Evolutionary conservation across 805 yeast genomes (phyloP).

Genomic region (Monosporozyma aquatica): DNA sequence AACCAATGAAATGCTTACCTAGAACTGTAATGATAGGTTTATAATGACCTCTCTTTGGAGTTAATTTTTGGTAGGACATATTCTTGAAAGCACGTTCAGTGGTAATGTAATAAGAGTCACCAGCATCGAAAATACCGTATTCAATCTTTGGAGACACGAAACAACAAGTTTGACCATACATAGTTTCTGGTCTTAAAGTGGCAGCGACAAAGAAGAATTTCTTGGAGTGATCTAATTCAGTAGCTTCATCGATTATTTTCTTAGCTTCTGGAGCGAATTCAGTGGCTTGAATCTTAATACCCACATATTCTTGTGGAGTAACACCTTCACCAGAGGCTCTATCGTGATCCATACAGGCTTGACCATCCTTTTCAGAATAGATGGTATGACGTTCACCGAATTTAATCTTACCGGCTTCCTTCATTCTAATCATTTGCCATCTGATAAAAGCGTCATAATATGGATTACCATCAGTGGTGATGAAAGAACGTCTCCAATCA

Average conservation of each 20-base stretch:
- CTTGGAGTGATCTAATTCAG: constrained; percentile 39
- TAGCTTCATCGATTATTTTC: constrained; percentile 24
- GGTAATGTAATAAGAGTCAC: constrained; percentile 66
- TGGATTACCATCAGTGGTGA: constrained; percentile 92
- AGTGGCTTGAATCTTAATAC: constrained; percentile 74
- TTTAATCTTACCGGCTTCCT: constrained; percentile 81
- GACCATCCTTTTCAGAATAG: constrained; percentile 96
- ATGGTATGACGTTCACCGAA: constrained; percentile 97
- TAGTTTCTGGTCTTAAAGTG: constrained; percentile 95
- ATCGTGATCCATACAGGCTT: constrained; percentile 99
- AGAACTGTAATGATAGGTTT: constrained; percentile 47
- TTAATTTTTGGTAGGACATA: constrained; percentile 90
- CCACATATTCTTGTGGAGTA: constrained; percentile 91
- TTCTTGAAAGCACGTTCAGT: constrained; percentile 95
- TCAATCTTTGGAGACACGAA: constrained; percentile 91
- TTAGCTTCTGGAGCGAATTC: constrained; percentile 43
- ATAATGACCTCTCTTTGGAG: constrained; percentile 79
- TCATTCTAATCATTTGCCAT: constrained; percentile 92
- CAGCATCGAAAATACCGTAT: constrained; percentile 86
- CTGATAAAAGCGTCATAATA: constrained; percentile 90
- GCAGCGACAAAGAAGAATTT: constrained; percentile 86
- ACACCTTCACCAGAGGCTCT: constrained; percentile 96
- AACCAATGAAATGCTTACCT: constrained; percentile 75
- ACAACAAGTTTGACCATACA: constrained; percentile 98
- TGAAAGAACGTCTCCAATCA: constrained; percentile 95